A percentile compares a stretch with the other conserved stretches of the same genome.
phyloP scores from a whole-genome alignment of 1,139 yeast species.

The Saccharomycopsis crataegensis region DNA sequence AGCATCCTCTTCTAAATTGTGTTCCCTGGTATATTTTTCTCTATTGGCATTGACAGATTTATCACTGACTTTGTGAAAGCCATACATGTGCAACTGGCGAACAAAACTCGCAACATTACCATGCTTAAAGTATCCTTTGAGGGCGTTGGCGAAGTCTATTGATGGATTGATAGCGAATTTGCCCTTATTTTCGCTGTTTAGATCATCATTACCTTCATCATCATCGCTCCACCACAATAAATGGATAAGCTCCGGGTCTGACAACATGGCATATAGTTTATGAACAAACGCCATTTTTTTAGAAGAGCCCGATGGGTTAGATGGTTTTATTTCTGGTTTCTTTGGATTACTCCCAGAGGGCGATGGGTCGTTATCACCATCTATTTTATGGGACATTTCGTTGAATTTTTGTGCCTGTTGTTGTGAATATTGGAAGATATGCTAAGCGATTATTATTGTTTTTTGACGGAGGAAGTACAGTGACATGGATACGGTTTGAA shows the following conservation, averaged over 20 bases:
- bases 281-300: constrained; percentile 55
- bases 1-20: constrained; percentile 24
- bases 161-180: constrained; percentile 61
- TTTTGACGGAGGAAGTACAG: no score
- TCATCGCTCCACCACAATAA: constrained; percentile 76
- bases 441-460: no score
- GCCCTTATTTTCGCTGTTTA: constrained; percentile 31
- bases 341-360: background rate
- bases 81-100: constrained; percentile 70
- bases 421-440: no score
- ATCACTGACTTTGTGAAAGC: constrained; percentile 64
- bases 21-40: background rate
- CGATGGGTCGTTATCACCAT: background rate
- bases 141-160: constrained; percentile 54
- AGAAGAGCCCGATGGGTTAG: background rate
- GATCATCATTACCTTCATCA: constrained; percentile 28
- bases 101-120: constrained; percentile 68
- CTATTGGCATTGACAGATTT: constrained; percentile 23
- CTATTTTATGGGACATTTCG: background rate
- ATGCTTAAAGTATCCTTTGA: constrained; percentile 70
- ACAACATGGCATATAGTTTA: constrained; percentile 52
- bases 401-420: no score
- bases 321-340: background rate
- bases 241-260: constrained; percentile 41
- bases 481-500: no score